Evolutionary conservation across 768 basidiomycete genomes (phyloP), one percentile per base, ranked within the genome.

Genomic region (Udeniomyces megalosporus): DNA sequence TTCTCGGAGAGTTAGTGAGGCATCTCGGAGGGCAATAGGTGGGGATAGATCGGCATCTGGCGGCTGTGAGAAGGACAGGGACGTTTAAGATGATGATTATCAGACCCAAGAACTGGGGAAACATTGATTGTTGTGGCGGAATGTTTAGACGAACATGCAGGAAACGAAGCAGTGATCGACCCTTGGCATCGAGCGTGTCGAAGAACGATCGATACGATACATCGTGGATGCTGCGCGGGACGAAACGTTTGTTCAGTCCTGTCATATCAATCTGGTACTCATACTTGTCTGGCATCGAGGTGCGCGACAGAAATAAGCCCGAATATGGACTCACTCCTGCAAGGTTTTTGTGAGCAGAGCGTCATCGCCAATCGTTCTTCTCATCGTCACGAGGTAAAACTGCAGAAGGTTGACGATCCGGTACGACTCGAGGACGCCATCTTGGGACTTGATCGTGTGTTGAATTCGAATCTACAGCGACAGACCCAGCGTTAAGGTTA

Each of bases 371-470:
- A 96, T 84, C 1, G 92, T 96, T 52, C 88, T 79, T 54, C 82
- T 80, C 90, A 99, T 95, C 4, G 91, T 96, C 34, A 90, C 73
- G 70, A 84, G 76, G 72, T 97, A 99, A 71, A 97, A 99, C 67
- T 93, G 88, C 10, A 99, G 74, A n/a, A 97, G 77, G 68, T 93
- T 96, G 51, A 89, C 84, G 56, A 97, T 83, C 72, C 88, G 91
- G 76, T 90, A 99, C 0, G 86, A 82, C 49, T 85, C 81, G 62
- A 97, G 89, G 63, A 85, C 84, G 67, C 88, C 91, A 73, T 96
- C 93, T 71, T 99, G 93, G 0, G 85, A 87, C 47, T 85, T 82
- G 34, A 95, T 82, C 3, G 91, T 95, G 71, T 97, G 91, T 69
- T 87, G 82, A n/a, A 96, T 85, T 29, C 93, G 82, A 35, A 86